Conservation (phyloP, 352 stramenopile species). For the Phytophthora litchii region DNA sequence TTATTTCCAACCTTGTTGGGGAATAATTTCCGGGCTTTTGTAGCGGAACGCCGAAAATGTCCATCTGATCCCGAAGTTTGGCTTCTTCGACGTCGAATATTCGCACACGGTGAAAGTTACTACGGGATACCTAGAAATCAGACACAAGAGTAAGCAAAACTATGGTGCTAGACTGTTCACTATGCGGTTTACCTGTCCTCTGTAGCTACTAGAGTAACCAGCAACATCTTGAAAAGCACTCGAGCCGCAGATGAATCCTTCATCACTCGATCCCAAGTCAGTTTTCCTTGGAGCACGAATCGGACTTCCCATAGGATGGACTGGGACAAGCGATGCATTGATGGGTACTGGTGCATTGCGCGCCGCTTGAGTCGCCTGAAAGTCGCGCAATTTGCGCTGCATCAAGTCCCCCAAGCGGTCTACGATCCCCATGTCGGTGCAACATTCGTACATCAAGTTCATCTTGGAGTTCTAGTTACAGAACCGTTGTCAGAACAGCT, state of each 20-base stretch:
- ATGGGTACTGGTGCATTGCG: conserved; percentile 26
- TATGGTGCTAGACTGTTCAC: neutral
- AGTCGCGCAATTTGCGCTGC: conserved; percentile 61
- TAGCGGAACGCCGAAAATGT: conserved; percentile 68
- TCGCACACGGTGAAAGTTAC: conserved; percentile 56
- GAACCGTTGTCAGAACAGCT: neutral
- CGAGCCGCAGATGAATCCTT: conserved; percentile 69
- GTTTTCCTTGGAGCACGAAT: conserved; percentile 34
- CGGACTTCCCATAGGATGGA: conserved; percentile 28
- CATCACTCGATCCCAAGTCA: conserved; percentile 27
- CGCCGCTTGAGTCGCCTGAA: conserved; percentile 49
- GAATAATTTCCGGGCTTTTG: conserved; percentile 22
- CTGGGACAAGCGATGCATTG: neutral
- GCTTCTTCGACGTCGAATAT: conserved; percentile 66
- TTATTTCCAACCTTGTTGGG: conserved; percentile 17
- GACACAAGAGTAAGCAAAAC: neutral
- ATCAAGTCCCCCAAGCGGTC: conserved; percentile 67
- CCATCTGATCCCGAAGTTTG: conserved; percentile 50
- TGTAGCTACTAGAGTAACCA: conserved; percentile 67
- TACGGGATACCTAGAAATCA: conserved; percentile 35
- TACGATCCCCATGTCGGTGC: conserved; percentile 52
- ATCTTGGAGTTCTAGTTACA: conserved; percentile 57
- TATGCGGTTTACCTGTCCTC: conserved; percentile 41
- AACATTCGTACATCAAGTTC: conserved; percentile 67
- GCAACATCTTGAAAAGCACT: conserved; percentile 59